Evolutionary conservation across 805 yeast species (phyloP), one percentile per base, ranked within the genome.

Genomic region (Wickerhamiella cacticola): DNA sequence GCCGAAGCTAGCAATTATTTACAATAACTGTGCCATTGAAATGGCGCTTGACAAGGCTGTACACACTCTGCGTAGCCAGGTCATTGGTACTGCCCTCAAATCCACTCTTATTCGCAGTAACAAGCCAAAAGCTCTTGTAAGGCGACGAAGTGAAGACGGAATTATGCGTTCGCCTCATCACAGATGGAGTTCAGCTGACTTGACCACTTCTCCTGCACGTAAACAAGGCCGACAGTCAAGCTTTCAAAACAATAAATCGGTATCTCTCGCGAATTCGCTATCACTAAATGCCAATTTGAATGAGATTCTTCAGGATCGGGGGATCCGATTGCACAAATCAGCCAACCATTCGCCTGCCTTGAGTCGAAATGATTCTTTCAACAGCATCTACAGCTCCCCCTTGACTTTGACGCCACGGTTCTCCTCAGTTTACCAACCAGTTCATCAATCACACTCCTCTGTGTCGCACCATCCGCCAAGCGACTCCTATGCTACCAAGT

Each of bases 21-120:
- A 80, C 55, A 89, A 92, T 61, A 95, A 86, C 59, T 87, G 96
- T 63, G 79, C 92, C 0, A 76, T 87, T 26, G 98, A 89, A 59
- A 80, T 89, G 62, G 82, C 87, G 0, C 67, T 89, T 35, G 97
- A 89, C 62, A 74, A 73, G 50, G 82, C 92, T 7, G 86, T 92
- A 9, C 70, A 79, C n/a, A 59, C 64, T 7, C 62, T 87, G 48
- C 71, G 86, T 53, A 79, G 56, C 10, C 48, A 54, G 18, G 48
- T 56, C n/a, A 52, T 58, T 15, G 48, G 48, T 22, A 13, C 35
- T n/a, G 19, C 25, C n/a, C 16, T 39, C 34, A 12, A 18, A 12
- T 4, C 34, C 2, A 3, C 31, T 26, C n/a, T 4, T 3, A 7
- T 23, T 31, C 24, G 33, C 24, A 29, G 33, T n/a, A 36, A 22